Evolutionary conservation across 805 yeast genomes (phyloP), one percentile per base, ranked within the genome.

Genomic region (Candida montana): DNA sequence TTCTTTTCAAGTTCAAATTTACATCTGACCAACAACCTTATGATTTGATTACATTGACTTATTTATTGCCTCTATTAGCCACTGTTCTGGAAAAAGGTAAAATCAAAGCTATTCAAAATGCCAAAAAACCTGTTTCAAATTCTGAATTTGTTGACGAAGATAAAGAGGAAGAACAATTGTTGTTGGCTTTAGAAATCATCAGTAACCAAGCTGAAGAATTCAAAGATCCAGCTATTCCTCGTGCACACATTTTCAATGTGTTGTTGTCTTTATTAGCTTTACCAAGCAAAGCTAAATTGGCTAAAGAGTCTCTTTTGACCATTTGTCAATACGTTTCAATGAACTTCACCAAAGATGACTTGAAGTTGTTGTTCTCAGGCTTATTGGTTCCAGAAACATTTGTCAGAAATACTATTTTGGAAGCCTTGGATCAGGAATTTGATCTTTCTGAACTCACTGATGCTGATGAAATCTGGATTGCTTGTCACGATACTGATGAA

Each of bases 101-200:
- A 42, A 62, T 55, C 1, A 75, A 71, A 32, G 75, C 83, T 1
- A 53, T 75, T 40, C 72, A 67, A 47, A 76, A 74, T 52, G 67
- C 80, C 3, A 69, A 68, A 34, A 80, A 77, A 53, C 71, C 67
- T 2, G 60, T 65, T 9, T 66, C 72, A 1, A 81, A 79, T 24
- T 67, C 81, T 3, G 95, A 86, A 52, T 84, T 81, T 58, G 74
- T 74, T 24, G 91, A 87, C 41, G 95, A 86, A 58, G 87, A 81
- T 51, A 80, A 80, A n/a, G 89, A 84, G 56, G 96, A 90, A 60
- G 97, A 89, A 58, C 91, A 86, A 52, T 66, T 89, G 37, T 61
- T 84, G 37, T 65, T 91, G 43, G 83, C 91, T 0, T 62, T 90
- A 52, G 95, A 86, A 54, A 79, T 89, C 31, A 68, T 91, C 41